These are phyloP conservation scores for Wickerhamomyces pijperi DNA, from an alignment of 805 yeast genomes.

Conservation along the genomic window DNA sequence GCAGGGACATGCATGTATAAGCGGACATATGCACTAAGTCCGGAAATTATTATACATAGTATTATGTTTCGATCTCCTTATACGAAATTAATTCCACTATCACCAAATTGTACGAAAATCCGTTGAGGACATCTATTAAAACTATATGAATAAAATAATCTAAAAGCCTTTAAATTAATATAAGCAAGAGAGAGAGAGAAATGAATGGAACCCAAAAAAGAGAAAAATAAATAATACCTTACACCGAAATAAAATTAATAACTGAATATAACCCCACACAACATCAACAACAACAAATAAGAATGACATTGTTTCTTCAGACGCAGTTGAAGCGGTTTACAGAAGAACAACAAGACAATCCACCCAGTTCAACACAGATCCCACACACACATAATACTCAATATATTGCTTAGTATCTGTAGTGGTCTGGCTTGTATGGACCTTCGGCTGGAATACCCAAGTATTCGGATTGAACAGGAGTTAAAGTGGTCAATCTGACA, in stretches of 20 bases:
- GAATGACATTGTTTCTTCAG: too few species aligned
- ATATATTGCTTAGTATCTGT: conserved; percentile 67
- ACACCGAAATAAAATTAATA: conserved; percentile 4
- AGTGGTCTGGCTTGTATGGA: conserved; percentile 96
- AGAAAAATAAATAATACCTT: conserved; percentile 2
- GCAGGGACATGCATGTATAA: too few species aligned
- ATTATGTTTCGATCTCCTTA: too few species aligned
- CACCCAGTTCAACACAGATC: not conserved
- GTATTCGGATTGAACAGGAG: conserved; percentile 83
- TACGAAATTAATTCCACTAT: too few species aligned
- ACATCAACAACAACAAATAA: not conserved
- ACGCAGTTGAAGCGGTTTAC: conserved; percentile 18
- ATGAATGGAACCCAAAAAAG: conserved; percentile 1
- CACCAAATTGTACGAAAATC: too few species aligned
- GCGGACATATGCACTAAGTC: too few species aligned
- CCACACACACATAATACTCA: not conserved
- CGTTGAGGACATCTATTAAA: conserved; percentile 15
- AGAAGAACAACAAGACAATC: not conserved
- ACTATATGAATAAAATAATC: conserved; percentile 1
- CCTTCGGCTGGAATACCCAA: conserved; percentile 86
- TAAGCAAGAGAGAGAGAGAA: conserved; percentile 1
- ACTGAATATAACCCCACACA: too few species aligned
- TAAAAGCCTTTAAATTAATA: conserved; percentile 6
- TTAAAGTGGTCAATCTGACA: conserved; percentile 70
- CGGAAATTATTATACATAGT: too few species aligned